phyloP scores from a whole-genome alignment of 2,329 filamentous ascomycete species.

The Gremmenia infestans region DNA sequence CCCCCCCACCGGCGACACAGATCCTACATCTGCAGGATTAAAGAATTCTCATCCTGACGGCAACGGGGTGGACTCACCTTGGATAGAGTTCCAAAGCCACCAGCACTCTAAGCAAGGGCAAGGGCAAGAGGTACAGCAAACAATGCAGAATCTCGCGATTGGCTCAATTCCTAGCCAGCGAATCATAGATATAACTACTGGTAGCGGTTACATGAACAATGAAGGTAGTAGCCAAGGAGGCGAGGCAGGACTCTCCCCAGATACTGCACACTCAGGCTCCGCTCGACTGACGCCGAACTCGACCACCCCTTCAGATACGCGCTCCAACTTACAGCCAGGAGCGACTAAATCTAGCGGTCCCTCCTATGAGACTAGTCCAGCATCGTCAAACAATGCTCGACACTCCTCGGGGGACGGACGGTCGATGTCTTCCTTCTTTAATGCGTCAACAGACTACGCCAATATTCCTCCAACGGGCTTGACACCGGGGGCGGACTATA shows the following conservation, averaged over 20 bases:
- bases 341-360: conserved; percentile 36
- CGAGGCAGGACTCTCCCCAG: conserved; percentile 23
- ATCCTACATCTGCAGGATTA: conserved; percentile 10
- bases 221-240: conserved; percentile 37
- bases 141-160: conserved; percentile 19
- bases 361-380: conserved; percentile 50
- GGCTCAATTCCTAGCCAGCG: conserved; percentile 7
- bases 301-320: conserved; percentile 43
- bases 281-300: conserved; percentile 57
- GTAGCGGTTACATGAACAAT: conserved; percentile 37
- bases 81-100: neutral
- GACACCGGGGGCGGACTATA: conserved; percentile 33
- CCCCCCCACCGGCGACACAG: neutral
- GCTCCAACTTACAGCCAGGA: conserved; percentile 15
- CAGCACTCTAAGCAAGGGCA: conserved; percentile 2
- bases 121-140: conserved; percentile 18
- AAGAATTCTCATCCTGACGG: neutral
- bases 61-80: neutral
- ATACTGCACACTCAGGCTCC: conserved; percentile 32
- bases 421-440: conserved; percentile 31
- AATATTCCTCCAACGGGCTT: conserved; percentile 19
- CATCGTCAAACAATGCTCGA: conserved; percentile 31
- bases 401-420: conserved; percentile 28
- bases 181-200: conserved; percentile 19
- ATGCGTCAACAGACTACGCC: conserved; percentile 17